Percentiles rank a stretch among this genome's conserved stretches.
Conservation (phyloP, 257 asterid species). For the Nicotiana undulata region DNA sequence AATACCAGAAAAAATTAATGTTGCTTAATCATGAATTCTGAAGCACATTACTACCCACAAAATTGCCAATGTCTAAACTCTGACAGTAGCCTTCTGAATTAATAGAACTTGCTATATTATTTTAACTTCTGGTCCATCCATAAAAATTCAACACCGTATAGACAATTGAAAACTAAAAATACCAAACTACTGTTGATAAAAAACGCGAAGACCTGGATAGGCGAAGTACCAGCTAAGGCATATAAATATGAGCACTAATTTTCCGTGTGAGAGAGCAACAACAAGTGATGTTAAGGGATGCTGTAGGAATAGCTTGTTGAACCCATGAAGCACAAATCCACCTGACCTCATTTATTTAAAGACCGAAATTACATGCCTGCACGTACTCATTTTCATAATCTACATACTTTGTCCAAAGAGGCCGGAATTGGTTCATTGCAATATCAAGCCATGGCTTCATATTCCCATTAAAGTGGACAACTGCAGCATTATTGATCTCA, state of each 20-base stretch:
- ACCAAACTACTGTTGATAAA: slow-evolving; percentile 16
- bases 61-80: not conserved
- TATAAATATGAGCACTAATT: slow-evolving; percentile 19
- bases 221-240: slow-evolving; percentile 12
- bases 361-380: slow-evolving; percentile 79
- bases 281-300: slow-evolving; percentile 17
- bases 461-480: slow-evolving; percentile 83
- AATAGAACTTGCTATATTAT: not conserved
- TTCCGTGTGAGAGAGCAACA: slow-evolving; percentile 32
- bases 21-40: not conserved
- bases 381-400: slow-evolving; percentile 69
- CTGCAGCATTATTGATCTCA: slow-evolving; percentile 81
- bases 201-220: slow-evolving; percentile 21
- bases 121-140: slow-evolving; percentile 4
- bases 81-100: not conserved
- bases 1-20: not conserved
- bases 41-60: not conserved
- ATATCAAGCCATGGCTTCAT: slow-evolving; percentile 94
- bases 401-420: slow-evolving; percentile 76
- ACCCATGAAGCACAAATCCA: slow-evolving; percentile 22
- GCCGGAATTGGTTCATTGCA: slow-evolving; percentile 67
- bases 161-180: slow-evolving; percentile 27
- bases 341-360: slow-evolving; percentile 21
- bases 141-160: slow-evolving; percentile 19
- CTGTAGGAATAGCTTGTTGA: slow-evolving; percentile 24